Conservation (phyloP, 2,329 filamentous ascomycete genomes). For the Botrytis galanthina region DNA sequence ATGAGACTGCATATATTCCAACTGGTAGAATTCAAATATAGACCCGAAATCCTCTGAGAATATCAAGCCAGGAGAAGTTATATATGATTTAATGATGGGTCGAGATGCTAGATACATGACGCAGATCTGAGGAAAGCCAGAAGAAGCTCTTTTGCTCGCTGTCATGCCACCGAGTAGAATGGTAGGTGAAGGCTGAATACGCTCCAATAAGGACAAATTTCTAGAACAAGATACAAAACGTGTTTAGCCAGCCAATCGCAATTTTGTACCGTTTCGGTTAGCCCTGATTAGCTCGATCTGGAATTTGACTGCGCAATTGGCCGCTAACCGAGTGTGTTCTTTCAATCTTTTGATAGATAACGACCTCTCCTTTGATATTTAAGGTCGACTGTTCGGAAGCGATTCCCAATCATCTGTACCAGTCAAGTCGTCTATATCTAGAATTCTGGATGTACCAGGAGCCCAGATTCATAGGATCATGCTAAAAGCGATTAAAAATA, state of each 20-base stretch:
- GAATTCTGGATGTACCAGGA: neutral
- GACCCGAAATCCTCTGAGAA: neutral
- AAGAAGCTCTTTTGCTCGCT: neutral
- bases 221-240: neutral
- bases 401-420: neutral
- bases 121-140: neutral
- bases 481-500: too few species aligned
- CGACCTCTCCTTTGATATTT: neutral
- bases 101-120: neutral
- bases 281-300: neutral
- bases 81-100: neutral
- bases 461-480: neutral
- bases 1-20: neutral
- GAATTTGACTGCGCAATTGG: neutral
- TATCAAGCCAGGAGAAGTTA: too few species aligned
- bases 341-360: neutral
- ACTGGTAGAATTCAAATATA: neutral
- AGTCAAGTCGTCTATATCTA: neutral
- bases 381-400: neutral
- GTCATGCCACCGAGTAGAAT: neutral
- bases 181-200: neutral
- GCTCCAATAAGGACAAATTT: neutral
- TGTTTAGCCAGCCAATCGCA: conserved; percentile 15
- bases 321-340: too few species aligned
- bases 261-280: neutral